Percentiles rank a stretch among this genome's conserved stretches.
Evolutionary conservation across 148 eudicot species (phyloP).

Genomic region (Cornus florida): DNA sequence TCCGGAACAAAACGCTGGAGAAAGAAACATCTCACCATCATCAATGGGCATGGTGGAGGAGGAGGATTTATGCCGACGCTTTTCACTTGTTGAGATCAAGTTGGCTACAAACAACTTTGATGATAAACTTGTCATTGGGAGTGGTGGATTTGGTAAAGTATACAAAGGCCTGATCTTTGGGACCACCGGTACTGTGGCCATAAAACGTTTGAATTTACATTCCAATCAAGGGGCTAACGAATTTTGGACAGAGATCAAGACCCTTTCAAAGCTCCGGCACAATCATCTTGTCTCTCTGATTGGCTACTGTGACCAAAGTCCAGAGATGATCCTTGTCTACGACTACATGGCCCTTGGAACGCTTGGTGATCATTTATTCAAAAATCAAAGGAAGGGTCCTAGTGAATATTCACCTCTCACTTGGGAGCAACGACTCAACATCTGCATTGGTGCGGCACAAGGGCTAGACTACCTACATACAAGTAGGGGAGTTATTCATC

Average conservation of each 20-base stretch:
- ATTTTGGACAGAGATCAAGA: constrained; percentile 18
- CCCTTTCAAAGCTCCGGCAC: constrained; percentile 7
- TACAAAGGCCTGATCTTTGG: constrained; percentile 17
- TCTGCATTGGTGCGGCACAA: no score
- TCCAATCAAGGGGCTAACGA: constrained; percentile 24
- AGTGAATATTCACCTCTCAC: no score
- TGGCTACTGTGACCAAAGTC: no score
- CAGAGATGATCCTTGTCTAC: no score
- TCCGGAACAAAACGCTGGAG: background rate
- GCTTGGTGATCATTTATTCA: no score
- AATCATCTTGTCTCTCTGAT: no score
- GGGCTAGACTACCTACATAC: no score
- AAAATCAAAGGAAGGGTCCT: no score
- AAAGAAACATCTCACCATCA: background rate
- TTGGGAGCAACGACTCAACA: no score
- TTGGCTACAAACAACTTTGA: background rate
- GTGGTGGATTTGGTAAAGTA: constrained; percentile 20
- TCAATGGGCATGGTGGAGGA: background rate
- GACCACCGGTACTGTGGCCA: constrained; percentile 6
- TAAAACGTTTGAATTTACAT: constrained; percentile 9
- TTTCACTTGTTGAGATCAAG: constrained; percentile 13
- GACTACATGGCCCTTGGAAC: background rate
- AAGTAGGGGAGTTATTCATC: no score
- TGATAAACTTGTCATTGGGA: constrained; percentile 7
- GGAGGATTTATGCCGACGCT: constrained; percentile 6